A percentile compares a stretch with the other conserved stretches of the same genome.
These are phyloP conservation scores for Neospermospora avenae DNA, from an alignment of 2,329 filamentous ascomycete species.

Conservation along the genomic window DNA sequence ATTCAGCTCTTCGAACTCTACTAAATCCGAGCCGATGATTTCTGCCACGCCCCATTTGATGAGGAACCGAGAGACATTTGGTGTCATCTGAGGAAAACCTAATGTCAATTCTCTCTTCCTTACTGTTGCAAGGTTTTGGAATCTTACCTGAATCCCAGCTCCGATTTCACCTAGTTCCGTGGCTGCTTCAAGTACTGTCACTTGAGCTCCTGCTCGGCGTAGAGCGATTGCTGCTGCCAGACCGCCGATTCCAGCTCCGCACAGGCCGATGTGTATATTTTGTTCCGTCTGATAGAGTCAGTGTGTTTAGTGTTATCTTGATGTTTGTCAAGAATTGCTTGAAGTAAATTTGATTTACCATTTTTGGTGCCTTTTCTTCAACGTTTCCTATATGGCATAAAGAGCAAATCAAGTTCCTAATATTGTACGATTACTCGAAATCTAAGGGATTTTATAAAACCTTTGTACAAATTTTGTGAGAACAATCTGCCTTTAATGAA, in stretches of 20 bases:
- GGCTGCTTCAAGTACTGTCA: constrained; percentile 30
- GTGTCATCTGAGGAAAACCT: constrained; percentile 15
- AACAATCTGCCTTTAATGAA: no score
- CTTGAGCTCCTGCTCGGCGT: constrained; percentile 28
- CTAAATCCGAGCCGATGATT: constrained; percentile 12
- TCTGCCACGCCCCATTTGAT: constrained; percentile 18
- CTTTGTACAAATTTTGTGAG: no score
- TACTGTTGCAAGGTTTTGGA: neutral
- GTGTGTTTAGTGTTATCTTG: no score
- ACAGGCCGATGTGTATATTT: constrained; percentile 27
- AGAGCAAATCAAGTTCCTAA: neutral
- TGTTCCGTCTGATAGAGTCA: neutral
- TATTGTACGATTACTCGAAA: neutral
- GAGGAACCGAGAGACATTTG: constrained; percentile 20
- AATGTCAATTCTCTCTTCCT: neutral
- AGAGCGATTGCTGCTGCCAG: constrained; percentile 35
- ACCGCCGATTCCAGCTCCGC: constrained; percentile 36
- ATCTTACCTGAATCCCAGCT: constrained; percentile 16
- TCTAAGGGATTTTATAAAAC: no score
- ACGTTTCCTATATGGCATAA: neutral
- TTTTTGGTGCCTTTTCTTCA: neutral
- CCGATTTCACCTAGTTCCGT: constrained; percentile 31
- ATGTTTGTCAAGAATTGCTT: no score
- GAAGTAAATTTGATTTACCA: neutral
- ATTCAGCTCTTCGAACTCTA: constrained; percentile 21